A percentile compares a stretch with the other conserved stretches of the same genome.
Evolutionary conservation across 2,329 filamentous ascomycete genomes (phyloP).

Genomic region (Boeremia lycopersici): DNA sequence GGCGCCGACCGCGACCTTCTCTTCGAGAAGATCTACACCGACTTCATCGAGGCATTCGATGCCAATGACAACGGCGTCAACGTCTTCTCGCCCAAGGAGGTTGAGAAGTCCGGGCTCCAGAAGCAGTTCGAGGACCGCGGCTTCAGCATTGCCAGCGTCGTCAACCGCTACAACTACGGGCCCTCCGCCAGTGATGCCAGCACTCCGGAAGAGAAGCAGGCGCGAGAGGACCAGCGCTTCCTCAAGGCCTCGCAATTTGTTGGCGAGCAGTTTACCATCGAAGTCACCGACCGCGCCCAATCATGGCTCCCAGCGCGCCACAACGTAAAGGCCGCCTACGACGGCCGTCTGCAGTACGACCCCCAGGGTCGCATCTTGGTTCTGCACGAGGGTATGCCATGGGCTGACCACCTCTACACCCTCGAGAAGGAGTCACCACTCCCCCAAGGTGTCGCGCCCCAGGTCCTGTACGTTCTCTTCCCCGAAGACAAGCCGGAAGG

Average conservation of each 20-base stretch:
- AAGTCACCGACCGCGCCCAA: slow-evolving; percentile 74
- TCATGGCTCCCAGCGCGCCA: slow-evolving; percentile 88
- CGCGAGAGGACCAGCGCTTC: slow-evolving; percentile 82
- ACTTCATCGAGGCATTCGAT: slow-evolving; percentile 94
- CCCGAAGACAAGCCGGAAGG: slow-evolving; percentile 76
- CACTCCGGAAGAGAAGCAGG: slow-evolving; percentile 59
- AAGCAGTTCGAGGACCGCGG: slow-evolving; percentile 84
- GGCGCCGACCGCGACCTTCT: slow-evolving; percentile 74
- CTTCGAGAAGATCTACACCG: slow-evolving; percentile 87
- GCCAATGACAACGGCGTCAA: slow-evolving; percentile 97
- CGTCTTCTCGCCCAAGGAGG: slow-evolving; percentile 73
- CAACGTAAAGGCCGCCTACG: slow-evolving; percentile 78
- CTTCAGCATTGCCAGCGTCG: slow-evolving; percentile 83
- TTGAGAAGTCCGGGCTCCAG: slow-evolving; percentile 73
- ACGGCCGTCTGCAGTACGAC: slow-evolving; percentile 70
- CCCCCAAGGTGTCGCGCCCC: slow-evolving; percentile 53
- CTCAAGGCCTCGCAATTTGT: slow-evolving; percentile 78
- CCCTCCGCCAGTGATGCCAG: slow-evolving; percentile 50
- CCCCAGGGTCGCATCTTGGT: slow-evolving; percentile 79
- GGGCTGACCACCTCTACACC: slow-evolving; percentile 94
- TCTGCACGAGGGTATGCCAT: slow-evolving; percentile 78
- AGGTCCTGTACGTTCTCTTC: slow-evolving; percentile 87
- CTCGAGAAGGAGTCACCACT: slow-evolving; percentile 68
- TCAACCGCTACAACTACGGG: slow-evolving; percentile 82
- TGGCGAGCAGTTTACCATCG: slow-evolving; percentile 84